phyloP scores from a whole-genome alignment of 768 basidiomycete genomes.

The Butyriboletus loyo region DNA sequence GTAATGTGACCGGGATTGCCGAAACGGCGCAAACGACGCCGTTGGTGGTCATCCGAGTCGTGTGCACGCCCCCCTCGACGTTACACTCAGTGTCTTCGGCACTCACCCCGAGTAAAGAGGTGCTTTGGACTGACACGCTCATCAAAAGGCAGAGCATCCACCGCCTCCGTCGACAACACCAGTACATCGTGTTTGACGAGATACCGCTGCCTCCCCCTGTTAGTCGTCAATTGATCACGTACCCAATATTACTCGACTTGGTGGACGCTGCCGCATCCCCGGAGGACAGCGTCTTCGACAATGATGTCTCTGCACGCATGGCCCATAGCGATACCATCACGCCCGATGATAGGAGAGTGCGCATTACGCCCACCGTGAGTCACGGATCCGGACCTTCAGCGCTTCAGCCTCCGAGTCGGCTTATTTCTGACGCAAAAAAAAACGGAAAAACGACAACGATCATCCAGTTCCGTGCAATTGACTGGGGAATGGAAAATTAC shows the following conservation, averaged over 20 bases:
- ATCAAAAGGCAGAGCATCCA: slow-evolving; percentile 9
- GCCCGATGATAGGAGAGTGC: background rate
- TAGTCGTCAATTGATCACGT: background rate
- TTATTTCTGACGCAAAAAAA: background rate
- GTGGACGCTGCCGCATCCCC: too few relatives aligned
- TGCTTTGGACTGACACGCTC: background rate
- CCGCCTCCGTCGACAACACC: slow-evolving; percentile 4
- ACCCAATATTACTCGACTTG: slow-evolving; percentile 4
- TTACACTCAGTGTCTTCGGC: slow-evolving; percentile 2
- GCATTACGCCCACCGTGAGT: background rate
- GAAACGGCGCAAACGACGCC: too few relatives aligned
- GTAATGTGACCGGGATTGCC: too few relatives aligned
- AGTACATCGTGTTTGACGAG: slow-evolving; percentile 10
- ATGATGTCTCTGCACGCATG: background rate
- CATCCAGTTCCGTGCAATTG: slow-evolving; percentile 13
- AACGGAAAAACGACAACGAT: too few relatives aligned
- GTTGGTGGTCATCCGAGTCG: too few relatives aligned
- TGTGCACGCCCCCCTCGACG: slow-evolving; percentile 7
- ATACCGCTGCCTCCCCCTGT: slow-evolving; percentile 4
- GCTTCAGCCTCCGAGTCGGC: background rate
- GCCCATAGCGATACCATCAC: background rate
- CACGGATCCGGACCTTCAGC: background rate
- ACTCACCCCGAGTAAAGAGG: background rate
- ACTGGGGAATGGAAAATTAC: slow-evolving; percentile 16
- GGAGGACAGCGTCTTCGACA: slow-evolving; percentile 1